Evolutionary conservation across 768 basidiomycete species (phyloP).

Genomic region (Hydnomerulius pinastri): DNA sequence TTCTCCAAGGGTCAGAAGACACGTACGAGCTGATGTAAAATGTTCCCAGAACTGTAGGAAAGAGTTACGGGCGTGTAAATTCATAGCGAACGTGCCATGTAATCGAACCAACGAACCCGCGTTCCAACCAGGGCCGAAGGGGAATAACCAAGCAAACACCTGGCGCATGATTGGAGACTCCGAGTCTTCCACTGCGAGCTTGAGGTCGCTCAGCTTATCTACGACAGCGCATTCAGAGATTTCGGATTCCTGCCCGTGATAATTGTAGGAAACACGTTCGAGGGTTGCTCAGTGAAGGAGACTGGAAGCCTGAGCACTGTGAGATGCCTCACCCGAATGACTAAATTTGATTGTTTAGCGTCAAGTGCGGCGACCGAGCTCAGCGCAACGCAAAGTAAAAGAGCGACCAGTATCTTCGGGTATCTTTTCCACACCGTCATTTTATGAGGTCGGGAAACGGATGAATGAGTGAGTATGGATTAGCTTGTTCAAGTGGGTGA

Average conservation of each 20-base stretch:
- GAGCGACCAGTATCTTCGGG: conserved; percentile 40
- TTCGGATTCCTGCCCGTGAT: conserved; percentile 41
- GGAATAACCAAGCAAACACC: conserved; percentile 81
- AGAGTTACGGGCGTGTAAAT: conserved; percentile 23
- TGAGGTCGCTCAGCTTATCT: conserved; percentile 55
- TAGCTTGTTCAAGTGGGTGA: background rate
- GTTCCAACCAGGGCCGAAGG: conserved; percentile 90
- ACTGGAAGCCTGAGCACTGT: background rate
- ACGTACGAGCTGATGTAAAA: conserved; percentile 97
- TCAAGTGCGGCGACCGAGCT: conserved; percentile 19
- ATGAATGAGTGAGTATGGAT: conserved; percentile 2
- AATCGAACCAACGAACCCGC: conserved; percentile 44
- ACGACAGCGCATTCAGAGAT: conserved; percentile 44
- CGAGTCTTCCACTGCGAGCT: conserved; percentile 57
- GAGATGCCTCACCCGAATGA: conserved; percentile 32
- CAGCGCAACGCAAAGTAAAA: conserved; percentile 40
- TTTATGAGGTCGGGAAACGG: conserved; percentile 3
- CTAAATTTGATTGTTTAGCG: conserved; percentile 23
- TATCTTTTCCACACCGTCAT: conserved; percentile 21
- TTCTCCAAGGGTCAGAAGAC: conserved; percentile 10
- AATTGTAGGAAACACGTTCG: conserved; percentile 7
- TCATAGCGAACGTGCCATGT: background rate
- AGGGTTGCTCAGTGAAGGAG: conserved; percentile 5
- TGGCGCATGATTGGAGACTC: conserved; percentile 78
- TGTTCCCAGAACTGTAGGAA: conserved; percentile 69